These are phyloP conservation scores for Aechmea fasciata DNA, from an alignment of 176 grass and related monocot species.

Conservation along the genomic window DNA sequence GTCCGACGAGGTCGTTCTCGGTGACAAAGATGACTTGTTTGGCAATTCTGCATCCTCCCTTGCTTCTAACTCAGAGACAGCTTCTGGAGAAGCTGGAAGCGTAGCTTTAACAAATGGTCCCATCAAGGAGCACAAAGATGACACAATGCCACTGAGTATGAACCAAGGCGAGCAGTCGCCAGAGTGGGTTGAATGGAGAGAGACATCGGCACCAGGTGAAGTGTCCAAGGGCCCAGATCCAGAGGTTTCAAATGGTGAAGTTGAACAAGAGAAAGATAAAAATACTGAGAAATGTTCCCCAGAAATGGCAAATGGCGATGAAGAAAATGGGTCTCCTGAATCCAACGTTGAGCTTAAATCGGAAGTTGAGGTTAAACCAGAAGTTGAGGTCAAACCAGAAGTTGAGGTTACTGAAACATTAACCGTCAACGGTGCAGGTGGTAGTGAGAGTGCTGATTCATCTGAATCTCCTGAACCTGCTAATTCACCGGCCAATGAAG, in stretches of 20 bases:
- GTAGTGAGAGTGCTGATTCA: constrained; percentile 2
- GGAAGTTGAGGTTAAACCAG: neutral
- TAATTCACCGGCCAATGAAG: constrained; percentile 8
- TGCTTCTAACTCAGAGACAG: constrained; percentile 1
- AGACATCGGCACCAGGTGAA: constrained; percentile 9
- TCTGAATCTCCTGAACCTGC: neutral
- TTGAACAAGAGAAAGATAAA: constrained; percentile 14
- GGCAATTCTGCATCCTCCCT: constrained; percentile 7
- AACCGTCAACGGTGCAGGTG: constrained; percentile 1
- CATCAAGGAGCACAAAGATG: constrained; percentile 3
- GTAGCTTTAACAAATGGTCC: constrained; percentile 20
- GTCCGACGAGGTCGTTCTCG: constrained; percentile 16
- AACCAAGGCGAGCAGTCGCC: constrained; percentile 15
- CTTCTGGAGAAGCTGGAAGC: constrained; percentile 16
- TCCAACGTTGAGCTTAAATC: neutral
- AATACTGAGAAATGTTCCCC: neutral
- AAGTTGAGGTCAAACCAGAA: too few relatives aligned
- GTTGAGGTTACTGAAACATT: constrained; percentile 20
- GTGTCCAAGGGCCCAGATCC: neutral
- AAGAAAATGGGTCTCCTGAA: neutral
- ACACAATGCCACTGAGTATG: neutral
- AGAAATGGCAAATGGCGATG: constrained; percentile 8
- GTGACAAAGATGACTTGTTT: constrained; percentile 20
- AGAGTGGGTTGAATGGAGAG: constrained; percentile 16
- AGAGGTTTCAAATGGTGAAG: constrained; percentile 11